Percentiles rank a stretch among this genome's conserved stretches.
These are phyloP conservation scores for Letharia columbiana DNA, from an alignment of 495 filamentous ascomycete species.

Conservation along the genomic window DNA sequence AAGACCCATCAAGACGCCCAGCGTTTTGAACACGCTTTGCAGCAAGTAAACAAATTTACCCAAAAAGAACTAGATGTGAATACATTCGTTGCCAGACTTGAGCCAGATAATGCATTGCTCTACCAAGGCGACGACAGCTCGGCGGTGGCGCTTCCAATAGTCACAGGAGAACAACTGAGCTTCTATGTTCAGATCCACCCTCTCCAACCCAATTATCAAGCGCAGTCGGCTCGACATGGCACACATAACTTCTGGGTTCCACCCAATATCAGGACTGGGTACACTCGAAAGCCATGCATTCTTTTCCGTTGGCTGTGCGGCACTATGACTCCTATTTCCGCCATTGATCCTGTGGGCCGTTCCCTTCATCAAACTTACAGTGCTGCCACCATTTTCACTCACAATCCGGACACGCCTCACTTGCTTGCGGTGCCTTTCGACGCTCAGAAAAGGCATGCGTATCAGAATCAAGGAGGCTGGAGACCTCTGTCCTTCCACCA, in stretches of 20 bases:
- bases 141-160: background rate
- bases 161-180: background rate
- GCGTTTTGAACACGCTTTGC: background rate
- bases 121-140: no score
- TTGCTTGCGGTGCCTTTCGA: constrained; percentile 14
- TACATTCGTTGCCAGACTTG: background rate
- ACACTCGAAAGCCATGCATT: background rate
- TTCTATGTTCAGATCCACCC: constrained; percentile 14
- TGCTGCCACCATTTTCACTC: constrained; percentile 18
- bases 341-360: background rate
- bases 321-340: background rate
- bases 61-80: background rate
- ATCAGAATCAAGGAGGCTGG: background rate
- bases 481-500: constrained; percentile 11
- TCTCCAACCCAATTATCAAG: constrained; percentile 12
- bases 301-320: constrained; percentile 19
- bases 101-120: no score
- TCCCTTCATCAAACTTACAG: background rate
- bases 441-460: background rate
- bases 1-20: background rate
- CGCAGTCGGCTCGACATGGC: background rate
- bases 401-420: constrained; percentile 16
- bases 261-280: constrained; percentile 8
- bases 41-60: background rate
- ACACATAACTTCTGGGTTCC: background rate